Conservation (phyloP, 805 yeast genomes). For the Saccharomyces eubayanus region DNA sequence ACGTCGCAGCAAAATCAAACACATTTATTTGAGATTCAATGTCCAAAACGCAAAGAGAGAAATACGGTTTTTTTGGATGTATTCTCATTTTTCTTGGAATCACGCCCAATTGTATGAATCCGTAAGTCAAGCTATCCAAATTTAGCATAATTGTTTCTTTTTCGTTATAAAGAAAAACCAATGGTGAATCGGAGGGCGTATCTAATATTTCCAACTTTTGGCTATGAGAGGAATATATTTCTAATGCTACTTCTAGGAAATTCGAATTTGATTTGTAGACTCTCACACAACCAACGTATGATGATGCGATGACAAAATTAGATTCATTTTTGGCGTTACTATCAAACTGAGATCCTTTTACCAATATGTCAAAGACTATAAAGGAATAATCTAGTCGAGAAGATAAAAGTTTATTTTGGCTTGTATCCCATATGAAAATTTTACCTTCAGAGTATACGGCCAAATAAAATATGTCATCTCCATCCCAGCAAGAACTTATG, state of each 20-base stretch:
- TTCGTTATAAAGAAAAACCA: neutral
- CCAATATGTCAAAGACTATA: neutral
- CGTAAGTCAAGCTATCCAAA: neutral
- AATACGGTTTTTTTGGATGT: neutral
- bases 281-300: neutral
- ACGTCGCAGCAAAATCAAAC: neutral
- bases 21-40: neutral
- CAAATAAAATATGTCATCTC: neutral
- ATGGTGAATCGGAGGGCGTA: neutral
- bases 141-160: neutral
- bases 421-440: neutral
- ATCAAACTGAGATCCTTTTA: neutral
- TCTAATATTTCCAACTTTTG: neutral
- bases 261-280: neutral
- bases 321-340: neutral
- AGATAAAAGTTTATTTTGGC: neutral
- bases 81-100: neutral
- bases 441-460: neutral
- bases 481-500: neutral
- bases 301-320: neutral
- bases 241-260: neutral
- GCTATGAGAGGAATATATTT: neutral
- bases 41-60: neutral
- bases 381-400: neutral
- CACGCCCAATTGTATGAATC: neutral